Evolutionary conservation across 768 basidiomycete genomes (phyloP), one percentile per base, ranked within the genome.

Genomic region (Pleurotus salmoneostramineus): DNA sequence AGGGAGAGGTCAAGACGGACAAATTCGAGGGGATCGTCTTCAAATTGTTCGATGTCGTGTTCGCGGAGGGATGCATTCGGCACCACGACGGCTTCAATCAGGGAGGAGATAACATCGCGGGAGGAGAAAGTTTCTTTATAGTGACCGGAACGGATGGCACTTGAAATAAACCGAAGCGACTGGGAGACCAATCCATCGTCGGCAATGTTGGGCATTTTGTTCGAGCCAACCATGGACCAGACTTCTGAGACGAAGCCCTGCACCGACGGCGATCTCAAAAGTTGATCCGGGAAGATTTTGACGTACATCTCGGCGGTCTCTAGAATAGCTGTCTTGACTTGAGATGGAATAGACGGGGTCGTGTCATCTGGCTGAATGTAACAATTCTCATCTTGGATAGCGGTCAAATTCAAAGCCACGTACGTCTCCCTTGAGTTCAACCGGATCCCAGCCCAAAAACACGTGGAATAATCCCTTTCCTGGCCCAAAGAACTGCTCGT

Each of bases 21-120:
- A 68, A 89, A 98, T 68, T 98, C 96, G 40, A 96, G 82, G 0
- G 97, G 95, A 63, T 97, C 95, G 60, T 98, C 97, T 71, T 97
- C 95, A 65, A 99, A 98, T 69, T 94, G 88, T 65, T 99, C 97
- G 50, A 92, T 81, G 57, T 98, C 95, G 63, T 93, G 90, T 40
- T 90, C 88, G 60, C 95, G 83, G 11, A 98, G 77, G 11, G 83
- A 77, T 58, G 97, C 91, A 65, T 97, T 98, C n/a, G 96, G 95
- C 31, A 98, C 80, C 27, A 98, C 89, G 58, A 98, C 93, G 54
- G 91, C 89, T 70, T 94, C 87, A 4, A 93, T 84, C 57, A 99
- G 85, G 2, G 84, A 83, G 10, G 85, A 83, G 56, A 98, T 88
- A 0, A 89, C 94, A 1, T 89, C 87, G n/a, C 78, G 78, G 1